Evolutionary conservation across 805 yeast genomes (phyloP).

Genomic region (Metschnikowia reukaufii): DNA sequence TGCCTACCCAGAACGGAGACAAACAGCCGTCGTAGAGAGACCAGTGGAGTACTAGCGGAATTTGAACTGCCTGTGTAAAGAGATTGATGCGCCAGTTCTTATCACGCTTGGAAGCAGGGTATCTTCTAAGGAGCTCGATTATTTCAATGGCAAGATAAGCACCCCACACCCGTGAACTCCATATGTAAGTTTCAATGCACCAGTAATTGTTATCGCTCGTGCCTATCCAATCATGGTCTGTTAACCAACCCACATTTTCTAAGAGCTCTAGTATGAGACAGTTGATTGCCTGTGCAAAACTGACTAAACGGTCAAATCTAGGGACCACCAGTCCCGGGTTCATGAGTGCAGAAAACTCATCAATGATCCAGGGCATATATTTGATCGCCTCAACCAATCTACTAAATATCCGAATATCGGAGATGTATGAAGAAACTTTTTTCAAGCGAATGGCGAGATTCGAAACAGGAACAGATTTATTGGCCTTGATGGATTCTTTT

Average conservation of each 20-base stretch:
- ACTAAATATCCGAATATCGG: constrained; percentile 44
- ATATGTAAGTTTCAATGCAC: constrained; percentile 44
- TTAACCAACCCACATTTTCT: constrained; percentile 47
- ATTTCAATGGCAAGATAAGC: constrained; percentile 39
- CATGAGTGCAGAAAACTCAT: constrained; percentile 33
- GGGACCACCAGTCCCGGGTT: constrained; percentile 28
- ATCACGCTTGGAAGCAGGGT: constrained; percentile 39
- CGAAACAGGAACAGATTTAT: constrained; percentile 8
- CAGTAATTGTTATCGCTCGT: constrained; percentile 41
- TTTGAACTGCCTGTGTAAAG: constrained; percentile 39
- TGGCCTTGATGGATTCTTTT: background rate
- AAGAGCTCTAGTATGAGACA: constrained; percentile 41
- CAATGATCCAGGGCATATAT: constrained; percentile 46
- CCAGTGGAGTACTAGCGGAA: constrained; percentile 47
- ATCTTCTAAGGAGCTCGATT: constrained; percentile 40
- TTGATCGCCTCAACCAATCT: constrained; percentile 42
- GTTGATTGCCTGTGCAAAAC: constrained; percentile 40
- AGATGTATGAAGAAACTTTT: constrained; percentile 34
- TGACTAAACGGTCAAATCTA: constrained; percentile 32
- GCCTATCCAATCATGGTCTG: constrained; percentile 47
- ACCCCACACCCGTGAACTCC: constrained; percentile 49
- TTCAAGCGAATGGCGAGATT: constrained; percentile 37
- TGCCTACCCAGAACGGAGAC: constrained; percentile 48
- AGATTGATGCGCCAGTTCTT: constrained; percentile 35
- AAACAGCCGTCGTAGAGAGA: constrained; percentile 45